Conservation (phyloP, 1,284 basidiomycete species). For the Ceratobasidium sp. region DNA sequence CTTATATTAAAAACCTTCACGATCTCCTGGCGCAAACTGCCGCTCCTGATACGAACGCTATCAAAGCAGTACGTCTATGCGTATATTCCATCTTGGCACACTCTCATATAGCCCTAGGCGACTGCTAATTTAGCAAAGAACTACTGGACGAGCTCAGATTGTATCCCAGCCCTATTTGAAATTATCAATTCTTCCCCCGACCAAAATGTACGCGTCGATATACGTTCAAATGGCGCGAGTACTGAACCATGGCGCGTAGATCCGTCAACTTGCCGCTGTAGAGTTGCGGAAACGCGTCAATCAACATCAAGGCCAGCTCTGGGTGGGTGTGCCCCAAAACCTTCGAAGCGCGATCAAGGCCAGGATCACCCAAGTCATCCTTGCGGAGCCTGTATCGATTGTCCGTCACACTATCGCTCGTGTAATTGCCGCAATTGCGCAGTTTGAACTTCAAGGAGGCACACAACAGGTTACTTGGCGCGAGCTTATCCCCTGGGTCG, state of each 20-base stretch:
- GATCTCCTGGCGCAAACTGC: conserved; percentile 86
- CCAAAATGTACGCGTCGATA: conserved; percentile 56
- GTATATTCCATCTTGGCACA: conserved; percentile 1
- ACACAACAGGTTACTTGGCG: conserved; percentile 78
- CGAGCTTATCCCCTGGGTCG: conserved; percentile 89
- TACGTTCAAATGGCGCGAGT: conserved; percentile 24
- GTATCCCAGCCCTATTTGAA: conserved; percentile 91
- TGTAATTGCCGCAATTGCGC: conserved; percentile 93
- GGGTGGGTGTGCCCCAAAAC: conserved; percentile 79
- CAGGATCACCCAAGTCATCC: conserved; percentile 83
- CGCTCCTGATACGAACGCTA: conserved; percentile 85
- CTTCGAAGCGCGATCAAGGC: conserved; percentile 89
- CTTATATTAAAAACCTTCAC: conserved; percentile 82
- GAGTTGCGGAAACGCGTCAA: conserved; percentile 95
- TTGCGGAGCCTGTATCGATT: conserved; percentile 83
- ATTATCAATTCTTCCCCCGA: conserved; percentile 90
- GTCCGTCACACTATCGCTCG: conserved; percentile 93
- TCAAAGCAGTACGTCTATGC: conserved; percentile 80
- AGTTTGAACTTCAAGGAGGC: conserved; percentile 79
- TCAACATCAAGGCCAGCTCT: conserved; percentile 84
- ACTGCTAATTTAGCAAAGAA: conserved; percentile 91
- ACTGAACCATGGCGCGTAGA: conserved; percentile 62
- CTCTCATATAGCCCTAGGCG: conserved; percentile 67
- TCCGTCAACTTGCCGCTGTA: conserved; percentile 98
- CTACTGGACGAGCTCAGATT: conserved; percentile 91